Evolutionary conservation across 352 stramenopile genomes (phyloP), one percentile per base, ranked within the genome.

Genomic region (Aphanomyces euteiches): DNA sequence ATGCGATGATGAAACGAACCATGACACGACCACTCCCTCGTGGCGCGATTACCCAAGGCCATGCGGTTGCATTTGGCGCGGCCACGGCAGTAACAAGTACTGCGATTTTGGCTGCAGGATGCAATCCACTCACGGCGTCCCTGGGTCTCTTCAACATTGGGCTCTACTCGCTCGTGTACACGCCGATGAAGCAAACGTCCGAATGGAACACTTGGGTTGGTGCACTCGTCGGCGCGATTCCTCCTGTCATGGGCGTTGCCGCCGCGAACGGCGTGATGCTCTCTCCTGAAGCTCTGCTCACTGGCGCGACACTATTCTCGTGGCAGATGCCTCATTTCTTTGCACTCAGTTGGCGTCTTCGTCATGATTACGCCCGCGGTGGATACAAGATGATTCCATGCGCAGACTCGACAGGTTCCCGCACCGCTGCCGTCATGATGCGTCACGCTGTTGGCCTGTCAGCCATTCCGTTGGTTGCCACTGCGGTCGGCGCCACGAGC

Each of bases 321-420:
- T 99, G 98, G 98, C 98, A 99, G 84, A 99, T 99, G 81, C 97
- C 97, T 57, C 98, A 99, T 83, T 99, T 99, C 79, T 99, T 99
- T 78, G 96, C 98, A 13, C 79, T 99, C 21, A 96, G 90, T 73
- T 99, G 96, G 90, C 95, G 98, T 71, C 93, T 98, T 68, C 86
- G 96, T 37, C 90, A 93, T 41, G 93, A 98, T 73, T 97, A 97
- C 74, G 74, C 72, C 4, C 80, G 87, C 40, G 95, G 95, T 17
- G 92, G 92, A 15, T 98, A 98, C 79, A 84, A 97, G 82, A 99
- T 98, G 96, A 93, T 99, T 36, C 85, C 93, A 7, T 94, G 85
- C 67, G 93, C 90, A 72, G 94, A 98, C 73, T 85, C 93, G 10
- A 97, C 90, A 17, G 97, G 97, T 4, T 79, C 84, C 45, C 80